Conservation (phyloP, 2,329 filamentous ascomycete genomes). For the Escovopsis weberi region DNA sequence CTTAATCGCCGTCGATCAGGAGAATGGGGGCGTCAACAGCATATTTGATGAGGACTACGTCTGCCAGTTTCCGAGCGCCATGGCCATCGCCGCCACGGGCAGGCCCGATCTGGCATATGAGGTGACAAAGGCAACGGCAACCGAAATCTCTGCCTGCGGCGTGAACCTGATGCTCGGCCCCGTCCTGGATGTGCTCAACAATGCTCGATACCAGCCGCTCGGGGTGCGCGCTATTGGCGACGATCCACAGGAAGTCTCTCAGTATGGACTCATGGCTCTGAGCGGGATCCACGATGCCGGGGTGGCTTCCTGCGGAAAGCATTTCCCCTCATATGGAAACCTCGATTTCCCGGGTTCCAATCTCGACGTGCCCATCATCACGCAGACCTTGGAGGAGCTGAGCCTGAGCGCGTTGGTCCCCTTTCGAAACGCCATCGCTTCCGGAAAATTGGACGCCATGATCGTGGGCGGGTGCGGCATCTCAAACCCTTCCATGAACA, state of each 20-base stretch:
- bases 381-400: constrained; percentile 81
- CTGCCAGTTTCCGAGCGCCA: constrained; percentile 90
- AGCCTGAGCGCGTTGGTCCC: constrained; percentile 85
- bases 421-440: constrained; percentile 76
- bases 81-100: constrained; percentile 90
- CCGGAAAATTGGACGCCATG: constrained; percentile 75
- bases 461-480: constrained; percentile 93
- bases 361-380: constrained; percentile 87
- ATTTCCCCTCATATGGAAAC: constrained; percentile 93
- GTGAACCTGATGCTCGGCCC: constrained; percentile 94
- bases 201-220: constrained; percentile 78
- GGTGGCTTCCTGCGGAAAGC: constrained; percentile 80
- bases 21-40: constrained; percentile 96
- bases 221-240: constrained; percentile 84
- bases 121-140: constrained; percentile 82
- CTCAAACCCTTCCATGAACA: constrained; percentile 79
- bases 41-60: constrained; percentile 93
- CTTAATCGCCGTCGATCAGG: constrained; percentile 84
- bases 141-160: constrained; percentile 82
- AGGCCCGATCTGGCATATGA: constrained; percentile 75
- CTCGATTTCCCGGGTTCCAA: constrained; percentile 86
- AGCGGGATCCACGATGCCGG: constrained; percentile 88
- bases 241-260: constrained; percentile 87
- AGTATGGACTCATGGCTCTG: constrained; percentile 80
- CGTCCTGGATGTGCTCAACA: constrained; percentile 84